Base-by-base conservation (phyloP, 2,329 filamentous ascomycete species). In the Fusarium guadeloupense region DNA sequence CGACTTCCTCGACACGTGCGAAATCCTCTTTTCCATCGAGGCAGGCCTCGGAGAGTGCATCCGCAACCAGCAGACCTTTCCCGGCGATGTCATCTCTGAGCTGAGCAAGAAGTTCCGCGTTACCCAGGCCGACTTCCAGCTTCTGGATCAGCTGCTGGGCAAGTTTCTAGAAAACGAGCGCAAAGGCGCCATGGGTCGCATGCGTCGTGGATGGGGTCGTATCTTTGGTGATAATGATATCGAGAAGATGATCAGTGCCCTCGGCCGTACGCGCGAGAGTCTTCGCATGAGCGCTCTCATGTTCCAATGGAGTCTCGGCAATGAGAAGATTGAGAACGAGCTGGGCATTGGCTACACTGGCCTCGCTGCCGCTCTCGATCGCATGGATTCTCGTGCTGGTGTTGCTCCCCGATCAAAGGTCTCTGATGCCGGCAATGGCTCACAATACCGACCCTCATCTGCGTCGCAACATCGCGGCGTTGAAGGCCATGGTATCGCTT, bases 261-360 rank as follows among this genome's bases (percentile, higher is more conserved):
- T 90, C 9, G 77, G 76, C 9, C 85, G 81, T 70, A 87, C 83
- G 12, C 81, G 84, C 9, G 86, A 89, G 64, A 81, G 84, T 3
- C 74, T 90, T 42, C 83, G 82, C 64, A 86, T 89, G 79, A 88
- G 85, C 68, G 83, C 85, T 8, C 78, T 86, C 38, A 82, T 88
- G 66, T 86, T 90, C 72, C 83, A 88, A 63, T 90, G 87, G 86
- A 85, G 83, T 17, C 76, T 89, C 4, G 86, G 85, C 9, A 80
- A 80, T 25, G 79, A 80, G 17, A 84, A 82, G 69, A 82, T 84
- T 14, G 85, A 89, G 62, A 81, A 82, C 14, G 81, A 85, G 12
- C 80, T 85, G 35, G 86, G 86, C 16, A 88, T 89, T 39, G 88
- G 88, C 37, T 91, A 89, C 68, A 87, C 86, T 2, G 86, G 86